A percentile compares a stretch with the other conserved stretches of the same genome.
These are phyloP conservation scores for Asclepias syriaca DNA, from an alignment of 257 asterid genomes.

Conservation along the genomic window DNA sequence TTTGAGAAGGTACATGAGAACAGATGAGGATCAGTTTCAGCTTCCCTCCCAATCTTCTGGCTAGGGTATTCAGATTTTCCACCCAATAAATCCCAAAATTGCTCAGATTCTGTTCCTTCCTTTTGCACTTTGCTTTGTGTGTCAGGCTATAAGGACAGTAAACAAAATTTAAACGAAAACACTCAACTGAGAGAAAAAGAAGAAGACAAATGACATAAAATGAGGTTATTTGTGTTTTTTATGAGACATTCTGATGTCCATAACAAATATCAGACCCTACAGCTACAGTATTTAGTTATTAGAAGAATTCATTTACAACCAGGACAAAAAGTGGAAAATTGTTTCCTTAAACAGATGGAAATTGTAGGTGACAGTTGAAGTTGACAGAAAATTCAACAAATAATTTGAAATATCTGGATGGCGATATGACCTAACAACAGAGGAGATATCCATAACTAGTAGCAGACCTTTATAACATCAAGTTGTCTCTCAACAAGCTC, in stretches of 20 bases:
- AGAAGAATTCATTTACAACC: not conserved
- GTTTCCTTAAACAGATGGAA: not conserved
- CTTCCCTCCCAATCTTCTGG: slow-evolving; percentile 74
- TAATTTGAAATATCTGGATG: not conserved
- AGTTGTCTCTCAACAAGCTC: slow-evolving; percentile 97
- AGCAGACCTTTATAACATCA: slow-evolving; percentile 79
- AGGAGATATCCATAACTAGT: slow-evolving; percentile 13
- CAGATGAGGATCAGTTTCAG: slow-evolving; percentile 88
- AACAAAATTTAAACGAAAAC: slow-evolving; percentile 6
- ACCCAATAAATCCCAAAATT: slow-evolving; percentile 89
- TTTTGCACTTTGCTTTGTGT: slow-evolving; percentile 77
- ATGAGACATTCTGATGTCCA: not conserved
- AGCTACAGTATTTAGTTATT: not conserved
- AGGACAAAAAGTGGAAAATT: not conserved
- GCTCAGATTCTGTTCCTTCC: slow-evolving; percentile 95
- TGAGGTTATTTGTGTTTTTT: not conserved
- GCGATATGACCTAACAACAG: slow-evolving; percentile 13
- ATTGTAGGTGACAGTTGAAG: not conserved
- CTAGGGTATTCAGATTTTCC: slow-evolving; percentile 97
- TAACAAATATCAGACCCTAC: not conserved
- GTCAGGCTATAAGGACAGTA: slow-evolving; percentile 66
- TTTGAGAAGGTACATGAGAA: slow-evolving; percentile 74
- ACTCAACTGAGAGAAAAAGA: slow-evolving; percentile 3
- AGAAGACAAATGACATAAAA: not conserved
- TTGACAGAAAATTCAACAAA: not conserved